Conservation (phyloP, 2,329 filamentous ascomycete genomes). For the Metarhizium guizhouense region DNA sequence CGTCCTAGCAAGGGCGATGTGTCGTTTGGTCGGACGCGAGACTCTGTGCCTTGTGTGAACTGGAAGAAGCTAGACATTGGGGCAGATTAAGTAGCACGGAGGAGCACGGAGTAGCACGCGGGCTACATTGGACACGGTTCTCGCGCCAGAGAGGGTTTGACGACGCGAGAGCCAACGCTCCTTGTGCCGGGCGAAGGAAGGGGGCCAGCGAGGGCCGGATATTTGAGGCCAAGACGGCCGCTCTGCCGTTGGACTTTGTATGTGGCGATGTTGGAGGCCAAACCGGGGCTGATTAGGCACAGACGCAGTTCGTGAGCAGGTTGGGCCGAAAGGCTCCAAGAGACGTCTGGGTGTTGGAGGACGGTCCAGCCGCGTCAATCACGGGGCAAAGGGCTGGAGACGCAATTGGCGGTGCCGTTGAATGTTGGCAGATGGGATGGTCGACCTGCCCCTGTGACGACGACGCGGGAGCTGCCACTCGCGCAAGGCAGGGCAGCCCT, state of each 20-base stretch:
- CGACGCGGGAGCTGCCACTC: no score
- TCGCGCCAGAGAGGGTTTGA: not conserved
- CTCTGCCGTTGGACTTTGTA: not conserved
- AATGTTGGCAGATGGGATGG: no score
- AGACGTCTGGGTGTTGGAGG: not conserved
- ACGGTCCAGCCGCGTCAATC: no score
- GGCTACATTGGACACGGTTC: not conserved
- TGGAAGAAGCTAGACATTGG: slow-evolving; percentile 57
- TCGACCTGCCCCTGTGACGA: no score
- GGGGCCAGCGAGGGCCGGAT: not conserved
- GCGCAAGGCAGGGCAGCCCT: no score
- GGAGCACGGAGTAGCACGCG: slow-evolving; percentile 1
- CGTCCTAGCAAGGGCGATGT: slow-evolving; percentile 54
- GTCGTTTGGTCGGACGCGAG: slow-evolving; percentile 42
- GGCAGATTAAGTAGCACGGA: slow-evolving; percentile 4
- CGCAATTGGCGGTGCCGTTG: no score
- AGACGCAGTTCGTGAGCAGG: not conserved
- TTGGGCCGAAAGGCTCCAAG: not conserved
- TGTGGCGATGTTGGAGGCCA: not conserved
- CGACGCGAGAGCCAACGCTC: slow-evolving; percentile 2
- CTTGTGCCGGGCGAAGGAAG: not conserved
- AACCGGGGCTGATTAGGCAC: not conserved
- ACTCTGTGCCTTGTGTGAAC: slow-evolving; percentile 57
- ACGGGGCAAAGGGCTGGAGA: no score
- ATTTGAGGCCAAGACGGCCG: not conserved